A percentile compares a stretch with the other conserved stretches of the same genome.
Evolutionary conservation across 78 protist genomes (phyloP).

Genomic region (Emiliania huxleyi): DNA sequence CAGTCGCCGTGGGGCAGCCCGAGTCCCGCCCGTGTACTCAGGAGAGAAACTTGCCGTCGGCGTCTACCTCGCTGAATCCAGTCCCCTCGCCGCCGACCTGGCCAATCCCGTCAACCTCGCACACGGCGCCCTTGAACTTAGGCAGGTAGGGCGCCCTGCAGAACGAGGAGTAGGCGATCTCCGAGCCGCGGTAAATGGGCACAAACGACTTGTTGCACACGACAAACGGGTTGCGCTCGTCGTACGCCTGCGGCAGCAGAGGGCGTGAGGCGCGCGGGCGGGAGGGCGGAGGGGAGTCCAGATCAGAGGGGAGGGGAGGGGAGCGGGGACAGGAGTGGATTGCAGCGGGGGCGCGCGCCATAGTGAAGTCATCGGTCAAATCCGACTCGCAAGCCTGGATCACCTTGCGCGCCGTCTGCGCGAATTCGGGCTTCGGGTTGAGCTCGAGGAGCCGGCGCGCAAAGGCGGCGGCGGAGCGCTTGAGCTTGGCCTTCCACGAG

Average conservation of each 20-base stretch:
- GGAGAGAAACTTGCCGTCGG: not conserved
- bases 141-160: conserved; percentile 72
- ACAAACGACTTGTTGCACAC: conserved; percentile 58
- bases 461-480: conserved; percentile 70
- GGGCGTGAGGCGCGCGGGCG: no score
- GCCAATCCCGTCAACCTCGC: conserved; percentile 64
- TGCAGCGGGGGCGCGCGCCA: no score
- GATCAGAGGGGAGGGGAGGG: no score
- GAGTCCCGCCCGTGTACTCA: no score
- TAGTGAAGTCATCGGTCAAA: conserved; percentile 18
- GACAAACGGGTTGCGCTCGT: conserved; percentile 88
- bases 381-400: conserved; percentile 62
- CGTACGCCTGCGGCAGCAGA: conserved; percentile 55
- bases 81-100: conserved; percentile 50
- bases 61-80: not conserved
- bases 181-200: conserved; percentile 84
- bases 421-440: conserved; percentile 65
- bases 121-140: conserved; percentile 63
- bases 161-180: conserved; percentile 65
- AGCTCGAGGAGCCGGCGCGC: conserved; percentile 83
- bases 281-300: not conserved
- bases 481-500: conserved; percentile 70
- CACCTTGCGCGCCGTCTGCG: conserved; percentile 58
- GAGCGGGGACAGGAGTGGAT: no score
- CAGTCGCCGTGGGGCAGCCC: no score